Base-by-base conservation (phyloP, 768 basidiomycete species). In the Mycena vitilis region DNA sequence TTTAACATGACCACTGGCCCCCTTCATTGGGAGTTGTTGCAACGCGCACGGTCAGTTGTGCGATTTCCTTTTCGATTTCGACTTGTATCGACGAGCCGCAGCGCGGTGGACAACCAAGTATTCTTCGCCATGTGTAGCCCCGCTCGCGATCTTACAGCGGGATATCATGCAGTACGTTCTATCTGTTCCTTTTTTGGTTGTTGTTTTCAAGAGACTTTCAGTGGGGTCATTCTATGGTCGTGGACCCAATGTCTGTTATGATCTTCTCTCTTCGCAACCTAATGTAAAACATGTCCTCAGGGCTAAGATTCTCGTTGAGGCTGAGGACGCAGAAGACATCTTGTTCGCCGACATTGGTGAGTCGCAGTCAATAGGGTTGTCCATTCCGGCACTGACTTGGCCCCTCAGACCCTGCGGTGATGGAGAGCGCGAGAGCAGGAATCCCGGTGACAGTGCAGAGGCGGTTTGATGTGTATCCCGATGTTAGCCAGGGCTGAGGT, bases 1-100 rank as follows among this genome's bases (percentile, higher is more conserved):
- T 99, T 99, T 87, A 99, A 98, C 77, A 81, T 89, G 74, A 98
- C 96, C 5, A 99, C 98, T 0, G 98, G 98, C 0, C 96, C 96
- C 1, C 81, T 98, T 54, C 95, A 99, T 78, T 99, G 98, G 98
- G 94, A 96, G 73, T 83, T 99, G 4, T 84, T 99, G 23, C 94
- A 94, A 75, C 87, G 93, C 57, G 90, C 91, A 63, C 84, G 95
- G 95, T 93, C 75, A n/a, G 84, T 78, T 22, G 44, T 20, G 10
- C 36, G 22, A 36, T 53, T 15, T 71, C 40, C 40, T 30, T 53
- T n/a, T 30, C 38, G 10, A 49, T 45, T 36, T 20, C 5, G 10
- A 5, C 20, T 66, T 34, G 20, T 0, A 23, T 15, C 16, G 63
- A 61, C n/a, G 44, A 45, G 70, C 23, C 73, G 30, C 18, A 96